phyloP scores from a whole-genome alignment of 2,329 filamentous ascomycete species.

The Leptosphaerulina australis region DNA sequence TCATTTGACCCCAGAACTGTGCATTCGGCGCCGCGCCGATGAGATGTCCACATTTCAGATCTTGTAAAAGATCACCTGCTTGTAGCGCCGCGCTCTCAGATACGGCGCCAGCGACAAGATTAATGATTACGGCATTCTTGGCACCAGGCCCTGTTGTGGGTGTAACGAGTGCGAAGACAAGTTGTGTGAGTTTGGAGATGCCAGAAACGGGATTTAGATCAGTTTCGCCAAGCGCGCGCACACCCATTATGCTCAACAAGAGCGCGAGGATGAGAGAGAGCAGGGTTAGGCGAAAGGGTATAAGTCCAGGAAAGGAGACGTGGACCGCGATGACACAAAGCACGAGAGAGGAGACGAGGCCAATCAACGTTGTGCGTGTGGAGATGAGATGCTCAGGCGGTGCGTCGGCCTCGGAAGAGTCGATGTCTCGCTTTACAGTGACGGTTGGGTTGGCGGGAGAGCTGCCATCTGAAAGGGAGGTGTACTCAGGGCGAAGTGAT shows the following conservation, averaged over 20 bases:
- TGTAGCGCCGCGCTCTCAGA: conserved; percentile 85
- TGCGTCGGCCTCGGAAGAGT: conserved; percentile 69
- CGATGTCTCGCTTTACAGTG: conserved; percentile 42
- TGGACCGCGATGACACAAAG: conserved; percentile 84
- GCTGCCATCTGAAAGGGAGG: conserved; percentile 37
- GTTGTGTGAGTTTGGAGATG: conserved; percentile 93
- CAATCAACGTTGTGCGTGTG: conserved; percentile 71
- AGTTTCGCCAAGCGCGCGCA: conserved; percentile 74
- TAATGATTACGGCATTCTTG: conserved; percentile 89
- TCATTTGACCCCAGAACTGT: conserved; percentile 95
- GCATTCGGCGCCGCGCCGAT: conserved; percentile 90
- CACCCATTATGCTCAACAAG: conserved; percentile 67
- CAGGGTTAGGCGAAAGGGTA: conserved; percentile 80
- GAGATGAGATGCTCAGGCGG: conserved; percentile 83
- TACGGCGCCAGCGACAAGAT: conserved; percentile 90
- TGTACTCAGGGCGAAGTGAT: conserved; percentile 49
- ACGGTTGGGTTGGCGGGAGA: conserved; percentile 29
- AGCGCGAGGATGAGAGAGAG: conserved; percentile 83
- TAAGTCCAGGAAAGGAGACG: conserved; percentile 79
- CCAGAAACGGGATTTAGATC: conserved; percentile 96
- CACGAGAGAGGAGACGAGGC: conserved; percentile 75
- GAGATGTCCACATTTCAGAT: conserved; percentile 93
- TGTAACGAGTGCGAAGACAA: conserved; percentile 91
- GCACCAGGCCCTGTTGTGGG: conserved; percentile 61
- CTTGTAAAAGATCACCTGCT: conserved; percentile 95